Base-by-base conservation (phyloP, 305 asterid species). In the Solanum hybrid region DNA sequence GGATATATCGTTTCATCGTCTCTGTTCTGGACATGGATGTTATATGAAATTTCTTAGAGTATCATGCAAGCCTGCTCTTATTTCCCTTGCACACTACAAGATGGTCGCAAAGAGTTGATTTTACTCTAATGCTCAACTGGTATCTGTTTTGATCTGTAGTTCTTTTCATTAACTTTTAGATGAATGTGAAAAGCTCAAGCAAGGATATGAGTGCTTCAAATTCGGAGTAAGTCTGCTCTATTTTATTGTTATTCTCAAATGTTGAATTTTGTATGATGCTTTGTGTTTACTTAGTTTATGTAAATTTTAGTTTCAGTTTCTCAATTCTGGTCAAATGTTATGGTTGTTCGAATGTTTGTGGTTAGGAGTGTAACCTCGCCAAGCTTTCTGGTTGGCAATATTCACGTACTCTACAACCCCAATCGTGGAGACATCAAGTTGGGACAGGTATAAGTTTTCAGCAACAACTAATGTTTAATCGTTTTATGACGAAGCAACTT, bases 401-500 rank as follows among this genome's bases (percentile, higher is more conserved):
- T 91, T 90, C 99, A 96, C 89, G 96, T 93, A 79, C 98, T 96
- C 86, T 96, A 91, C 93, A 96, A 96, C 90, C 99, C 98, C 35
- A 94, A 94, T 40, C 98, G 97, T 85, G 99, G 99, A 93, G 99
- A 96, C 91, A 90, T 96, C 91, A 96, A 96, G 91, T 92, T 96
- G 91, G 98, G 98, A 66, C 99, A 96, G 99, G 99, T 96, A 91
- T 56, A 85, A 26, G 31, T 34, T 56, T 71, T 82, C 72, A 82
- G 38, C 73, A 29, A 46, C 72, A 16, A 46, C 6, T 16, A 17
- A 16, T 22, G 7, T 29, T 82, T 3, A 29, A 82, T 29, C 0
- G 7, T 17, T 82, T 82, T 31, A 46, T 29, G 87, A 17, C 2
- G 85, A 37, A 37, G 26, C 12, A 5, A 24, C 34, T 22, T 79